These are phyloP conservation scores for Grosmannia clavigera DNA, from an alignment of 2,329 filamentous ascomycete species.

Conservation along the genomic window DNA sequence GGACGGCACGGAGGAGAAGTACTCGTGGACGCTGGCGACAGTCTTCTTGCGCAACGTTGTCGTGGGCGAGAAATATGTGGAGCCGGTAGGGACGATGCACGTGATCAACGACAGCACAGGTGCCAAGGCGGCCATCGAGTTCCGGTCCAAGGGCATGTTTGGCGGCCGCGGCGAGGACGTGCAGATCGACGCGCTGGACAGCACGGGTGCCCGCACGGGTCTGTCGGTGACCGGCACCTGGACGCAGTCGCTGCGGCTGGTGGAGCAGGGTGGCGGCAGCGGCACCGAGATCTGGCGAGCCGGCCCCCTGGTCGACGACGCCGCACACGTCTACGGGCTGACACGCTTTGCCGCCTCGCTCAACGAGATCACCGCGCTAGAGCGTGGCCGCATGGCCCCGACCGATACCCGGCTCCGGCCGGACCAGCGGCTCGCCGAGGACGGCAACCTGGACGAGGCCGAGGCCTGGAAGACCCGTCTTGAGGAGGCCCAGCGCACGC, in stretches of 20 bases:
- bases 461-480: constrained; percentile 72
- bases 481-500: constrained; percentile 71
- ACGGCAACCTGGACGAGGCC: constrained; percentile 69
- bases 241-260: constrained; percentile 61
- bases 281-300: constrained; percentile 66
- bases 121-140: constrained; percentile 73
- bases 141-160: constrained; percentile 95
- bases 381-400: constrained; percentile 59
- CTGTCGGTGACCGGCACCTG: constrained; percentile 69
- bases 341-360: constrained; percentile 75
- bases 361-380: constrained; percentile 77
- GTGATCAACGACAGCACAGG: constrained; percentile 75
- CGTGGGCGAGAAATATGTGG: constrained; percentile 94
- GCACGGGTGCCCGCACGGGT: constrained; percentile 51
- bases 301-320: constrained; percentile 65
- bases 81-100: constrained; percentile 83
- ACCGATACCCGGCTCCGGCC: constrained; percentile 78
- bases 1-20: constrained; percentile 61
- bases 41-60: constrained; percentile 93
- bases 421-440: constrained; percentile 76
- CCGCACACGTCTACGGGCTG: constrained; percentile 72
- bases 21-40: constrained; percentile 79
- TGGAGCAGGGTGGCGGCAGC: constrained; percentile 38
- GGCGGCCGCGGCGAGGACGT: constrained; percentile 89
- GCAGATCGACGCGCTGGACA: constrained; percentile 57